Conservation (phyloP, 2,329 filamentous ascomycete genomes). For the Phaeoacremonium minimum region DNA sequence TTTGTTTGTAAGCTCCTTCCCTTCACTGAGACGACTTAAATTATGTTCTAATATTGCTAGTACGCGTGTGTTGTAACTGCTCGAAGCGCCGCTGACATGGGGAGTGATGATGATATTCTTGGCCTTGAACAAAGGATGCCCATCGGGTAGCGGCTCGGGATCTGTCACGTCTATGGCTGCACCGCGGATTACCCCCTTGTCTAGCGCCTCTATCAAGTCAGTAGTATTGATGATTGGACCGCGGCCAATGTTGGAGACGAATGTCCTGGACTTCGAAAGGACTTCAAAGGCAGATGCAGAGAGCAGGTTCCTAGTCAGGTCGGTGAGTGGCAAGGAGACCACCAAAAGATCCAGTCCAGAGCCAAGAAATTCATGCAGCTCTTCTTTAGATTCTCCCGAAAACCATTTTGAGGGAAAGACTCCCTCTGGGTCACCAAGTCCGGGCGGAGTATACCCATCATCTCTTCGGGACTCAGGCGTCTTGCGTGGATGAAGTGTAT, state of each 20-base stretch:
- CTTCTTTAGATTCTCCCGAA: constrained; percentile 34
- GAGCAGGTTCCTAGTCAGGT: constrained; percentile 45
- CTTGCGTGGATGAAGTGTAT: constrained; percentile 56
- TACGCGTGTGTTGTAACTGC: constrained; percentile 32
- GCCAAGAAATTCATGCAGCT: constrained; percentile 45
- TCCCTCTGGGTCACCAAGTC: constrained; percentile 54
- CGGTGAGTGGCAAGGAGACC: constrained; percentile 46
- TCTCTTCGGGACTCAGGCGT: constrained; percentile 64
- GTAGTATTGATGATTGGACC: constrained; percentile 45
- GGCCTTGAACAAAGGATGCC: constrained; percentile 65
- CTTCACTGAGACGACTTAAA: constrained; percentile 29
- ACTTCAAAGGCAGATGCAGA: constrained; percentile 42
- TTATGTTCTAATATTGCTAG: constrained; percentile 38
- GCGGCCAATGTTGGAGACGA: constrained; percentile 68
- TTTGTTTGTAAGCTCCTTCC: constrained; percentile 31
- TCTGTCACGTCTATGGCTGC: constrained; percentile 77
- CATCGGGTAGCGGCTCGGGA: constrained; percentile 68
- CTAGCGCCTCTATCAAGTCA: constrained; percentile 59
- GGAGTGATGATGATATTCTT: constrained; percentile 63
- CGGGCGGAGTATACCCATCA: constrained; percentile 61
- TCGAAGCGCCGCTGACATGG: constrained; percentile 39
- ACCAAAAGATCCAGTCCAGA: constrained; percentile 49
- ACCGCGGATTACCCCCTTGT: constrained; percentile 42
- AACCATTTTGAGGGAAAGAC: constrained; percentile 47
- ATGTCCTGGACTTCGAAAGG: constrained; percentile 43